Evolutionary conservation across 2,329 filamentous ascomycete species (phyloP).

Genomic region (Coleophoma cylindrospora): DNA sequence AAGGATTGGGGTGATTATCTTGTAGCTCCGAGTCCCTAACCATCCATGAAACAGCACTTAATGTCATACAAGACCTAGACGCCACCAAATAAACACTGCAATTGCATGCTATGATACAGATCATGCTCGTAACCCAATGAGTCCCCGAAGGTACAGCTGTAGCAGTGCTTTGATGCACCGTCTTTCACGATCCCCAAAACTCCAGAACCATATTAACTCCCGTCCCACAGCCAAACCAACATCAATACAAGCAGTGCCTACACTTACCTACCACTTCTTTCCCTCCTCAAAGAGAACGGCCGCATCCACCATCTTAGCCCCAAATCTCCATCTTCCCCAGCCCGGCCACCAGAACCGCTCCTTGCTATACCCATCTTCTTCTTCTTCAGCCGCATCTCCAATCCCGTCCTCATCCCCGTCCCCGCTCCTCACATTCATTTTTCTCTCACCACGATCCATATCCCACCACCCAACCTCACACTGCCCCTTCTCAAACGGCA

Average conservation of each 20-base stretch:
- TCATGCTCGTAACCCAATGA: too few relatives aligned
- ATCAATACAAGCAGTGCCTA: not conserved
- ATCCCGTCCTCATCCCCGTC: too few relatives aligned
- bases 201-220: too few relatives aligned
- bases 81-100: too few relatives aligned
- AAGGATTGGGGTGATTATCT: too few relatives aligned
- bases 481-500: constrained; percentile 23
- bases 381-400: not conserved
- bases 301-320: constrained; percentile 25
- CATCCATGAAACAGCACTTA: too few relatives aligned
- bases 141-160: too few relatives aligned
- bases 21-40: too few relatives aligned
- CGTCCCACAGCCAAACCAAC: not conserved
- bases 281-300: constrained; percentile 24
- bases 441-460: constrained; percentile 16
- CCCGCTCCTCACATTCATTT: not conserved
- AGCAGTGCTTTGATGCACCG: too few relatives aligned
- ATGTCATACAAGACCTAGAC: too few relatives aligned
- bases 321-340: constrained; percentile 37
- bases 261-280: constrained; percentile 43
- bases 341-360: constrained; percentile 43
- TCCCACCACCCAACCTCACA: constrained; percentile 43
- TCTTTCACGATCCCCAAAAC: too few relatives aligned
- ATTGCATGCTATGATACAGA: too few relatives aligned
- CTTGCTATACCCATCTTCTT: not conserved